Conservation (phyloP, 345 rosid genomes). For the Acer yangbiense region DNA sequence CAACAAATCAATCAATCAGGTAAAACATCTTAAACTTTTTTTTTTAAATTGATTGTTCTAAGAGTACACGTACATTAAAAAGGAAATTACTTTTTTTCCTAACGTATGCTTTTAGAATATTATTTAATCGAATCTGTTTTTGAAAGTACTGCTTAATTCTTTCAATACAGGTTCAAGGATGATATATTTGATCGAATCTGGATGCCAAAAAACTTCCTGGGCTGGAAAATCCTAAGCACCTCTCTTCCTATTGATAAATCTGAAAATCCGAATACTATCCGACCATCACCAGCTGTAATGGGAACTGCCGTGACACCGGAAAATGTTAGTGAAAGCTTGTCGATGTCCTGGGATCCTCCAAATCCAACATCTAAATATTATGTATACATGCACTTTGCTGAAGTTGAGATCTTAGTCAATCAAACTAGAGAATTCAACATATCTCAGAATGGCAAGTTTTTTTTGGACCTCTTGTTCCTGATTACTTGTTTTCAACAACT, state of each 20-base stretch:
- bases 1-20: conserved; percentile 13
- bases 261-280: not conserved
- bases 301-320: conserved; percentile 24
- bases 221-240: conserved; percentile 4
- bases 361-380: conserved; percentile 13
- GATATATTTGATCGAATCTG: conserved; percentile 23
- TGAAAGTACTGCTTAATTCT: no score
- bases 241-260: not conserved
- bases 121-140: no score
- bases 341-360: not conserved
- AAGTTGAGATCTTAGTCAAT: conserved; percentile 34
- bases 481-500: conserved; percentile 28
- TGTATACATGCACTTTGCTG: conserved; percentile 41
- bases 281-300: conserved; percentile 24
- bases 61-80: no score
- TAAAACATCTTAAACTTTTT: no score
- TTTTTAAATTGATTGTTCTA: no score
- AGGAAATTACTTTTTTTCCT: no score
- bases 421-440: conserved; percentile 35
- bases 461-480: conserved; percentile 36
- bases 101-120: no score
- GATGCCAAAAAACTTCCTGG: not conserved
- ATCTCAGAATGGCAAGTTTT: conserved; percentile 7
- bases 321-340: conserved; percentile 11
- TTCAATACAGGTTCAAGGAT: not conserved